Conservation (phyloP, 805 yeast species). For the Lipomyces mesembrius region DNA sequence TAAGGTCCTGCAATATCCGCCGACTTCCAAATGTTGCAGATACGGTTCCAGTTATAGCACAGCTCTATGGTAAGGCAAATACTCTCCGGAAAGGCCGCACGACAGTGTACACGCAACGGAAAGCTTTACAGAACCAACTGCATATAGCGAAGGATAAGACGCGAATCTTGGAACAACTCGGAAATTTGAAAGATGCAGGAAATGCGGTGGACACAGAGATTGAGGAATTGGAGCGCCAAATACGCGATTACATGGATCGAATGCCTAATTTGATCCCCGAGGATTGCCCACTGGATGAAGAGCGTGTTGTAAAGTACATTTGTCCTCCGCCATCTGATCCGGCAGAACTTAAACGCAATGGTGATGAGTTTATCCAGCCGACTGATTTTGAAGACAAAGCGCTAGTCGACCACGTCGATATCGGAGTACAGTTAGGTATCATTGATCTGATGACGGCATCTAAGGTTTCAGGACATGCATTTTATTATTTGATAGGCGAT, state of each 20-base stretch:
- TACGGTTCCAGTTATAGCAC: constrained; percentile 22
- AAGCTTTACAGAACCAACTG: constrained; percentile 13
- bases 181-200: constrained; percentile 18
- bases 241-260: constrained; percentile 21
- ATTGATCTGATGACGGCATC: constrained; percentile 77
- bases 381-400: constrained; percentile 17
- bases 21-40: constrained; percentile 26
- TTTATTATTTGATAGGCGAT: constrained; percentile 82
- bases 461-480: constrained; percentile 77
- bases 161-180: not conserved
- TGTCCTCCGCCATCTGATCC: constrained; percentile 21
- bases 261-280: constrained; percentile 31
- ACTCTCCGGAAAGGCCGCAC: constrained; percentile 12
- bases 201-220: constrained; percentile 16
- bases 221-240: constrained; percentile 11
- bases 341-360: not conserved
- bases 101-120: constrained; percentile 24
- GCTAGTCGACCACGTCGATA: constrained; percentile 65
- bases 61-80: constrained; percentile 21
- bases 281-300: constrained; percentile 23
- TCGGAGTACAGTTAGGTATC: constrained; percentile 69
- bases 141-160: constrained; percentile 8
- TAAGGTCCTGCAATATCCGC: constrained; percentile 24
- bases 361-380: constrained; percentile 9
- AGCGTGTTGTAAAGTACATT: constrained; percentile 28